Evolutionary conservation across 257 asterid species (phyloP).

Genomic region (Lycium ferocissimum): DNA sequence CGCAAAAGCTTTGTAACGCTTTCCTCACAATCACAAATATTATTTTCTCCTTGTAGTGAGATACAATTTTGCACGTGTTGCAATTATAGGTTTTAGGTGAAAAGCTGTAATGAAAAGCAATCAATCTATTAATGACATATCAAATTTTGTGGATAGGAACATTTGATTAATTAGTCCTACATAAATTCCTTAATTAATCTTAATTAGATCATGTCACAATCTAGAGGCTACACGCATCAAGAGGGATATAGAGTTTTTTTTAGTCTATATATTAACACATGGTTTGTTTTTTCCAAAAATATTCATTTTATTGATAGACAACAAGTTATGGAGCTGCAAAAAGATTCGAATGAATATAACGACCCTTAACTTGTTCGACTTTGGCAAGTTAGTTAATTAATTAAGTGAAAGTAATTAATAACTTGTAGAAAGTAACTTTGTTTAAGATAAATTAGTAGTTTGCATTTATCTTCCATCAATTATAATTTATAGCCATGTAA

Average conservation of each 20-base stretch:
- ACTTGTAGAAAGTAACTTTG: background rate
- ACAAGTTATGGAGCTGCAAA: constrained; percentile 7
- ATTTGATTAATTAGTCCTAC: background rate
- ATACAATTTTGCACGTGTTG: too few relatives aligned
- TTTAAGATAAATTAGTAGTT: background rate
- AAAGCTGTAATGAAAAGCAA: too few relatives aligned
- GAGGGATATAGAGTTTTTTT: background rate
- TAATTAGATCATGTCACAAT: background rate
- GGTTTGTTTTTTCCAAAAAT: background rate
- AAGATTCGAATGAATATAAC: background rate
- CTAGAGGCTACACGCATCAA: background rate
- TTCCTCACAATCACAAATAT: too few relatives aligned
- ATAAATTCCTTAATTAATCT: background rate
- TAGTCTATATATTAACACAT: background rate
- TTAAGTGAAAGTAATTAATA: background rate
- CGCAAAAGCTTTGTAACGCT: too few relatives aligned
- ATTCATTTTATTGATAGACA: background rate
- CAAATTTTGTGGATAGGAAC: constrained; percentile 3
- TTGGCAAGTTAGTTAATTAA: constrained; percentile 5
- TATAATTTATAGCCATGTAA: background rate
- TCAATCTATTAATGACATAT: background rate
- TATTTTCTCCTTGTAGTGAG: too few relatives aligned
- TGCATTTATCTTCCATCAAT: constrained; percentile 17
- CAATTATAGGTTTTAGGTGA: too few relatives aligned
- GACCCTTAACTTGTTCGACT: constrained; percentile 6